Evolutionary conservation across 1,284 basidiomycete species (phyloP), one percentile per base, ranked within the genome.

Genomic region (Irpex lacteus): DNA sequence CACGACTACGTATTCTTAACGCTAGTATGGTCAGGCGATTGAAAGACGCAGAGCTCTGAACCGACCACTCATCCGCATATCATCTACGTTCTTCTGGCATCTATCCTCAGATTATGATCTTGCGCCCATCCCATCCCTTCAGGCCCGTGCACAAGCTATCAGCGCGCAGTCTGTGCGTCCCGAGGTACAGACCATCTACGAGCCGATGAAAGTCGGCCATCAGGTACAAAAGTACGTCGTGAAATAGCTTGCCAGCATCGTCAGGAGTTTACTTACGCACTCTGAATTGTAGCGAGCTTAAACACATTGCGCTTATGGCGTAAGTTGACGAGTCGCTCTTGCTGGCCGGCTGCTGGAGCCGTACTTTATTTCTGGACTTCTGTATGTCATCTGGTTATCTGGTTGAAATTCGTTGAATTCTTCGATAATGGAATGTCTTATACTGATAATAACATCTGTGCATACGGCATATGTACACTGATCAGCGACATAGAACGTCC

Each of bases 71-170:
- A 94, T 96, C 69, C 88, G 95, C 19, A 95, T 98, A 67, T 96
- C 94, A 4, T 95, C 93, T 1, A 97, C 95, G 0, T 96, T 96
- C 80, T 97, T 97, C 81, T 96, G 91, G 90, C 94, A 96, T 72
- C 82, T 97, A 38, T 94, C 90, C 0, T 94, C 92, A 2, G 95
- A 96, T 74, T 90, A 85, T 67, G 85, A 90, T 62, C 82, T 96
- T 18, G 78, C 74, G 1, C 86, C 92, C 2, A 84, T 94, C 13
- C 81, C 85, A 1, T 71, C 75, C 0, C 78, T 95, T n/a, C 72
- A 75, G 9, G 75, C 77, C 5, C 81, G 80, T 36, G 82, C 85
- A 2, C 74, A 75, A 38, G 68, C 71, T 11, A 62, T 86, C n/a
- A 72, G 79, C 18, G 74, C 76, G 1, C 73, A 77, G 34, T 71